Evolutionary conservation across 805 yeast genomes (phyloP).

Genomic region (Jamesozyma hellenica): DNA sequence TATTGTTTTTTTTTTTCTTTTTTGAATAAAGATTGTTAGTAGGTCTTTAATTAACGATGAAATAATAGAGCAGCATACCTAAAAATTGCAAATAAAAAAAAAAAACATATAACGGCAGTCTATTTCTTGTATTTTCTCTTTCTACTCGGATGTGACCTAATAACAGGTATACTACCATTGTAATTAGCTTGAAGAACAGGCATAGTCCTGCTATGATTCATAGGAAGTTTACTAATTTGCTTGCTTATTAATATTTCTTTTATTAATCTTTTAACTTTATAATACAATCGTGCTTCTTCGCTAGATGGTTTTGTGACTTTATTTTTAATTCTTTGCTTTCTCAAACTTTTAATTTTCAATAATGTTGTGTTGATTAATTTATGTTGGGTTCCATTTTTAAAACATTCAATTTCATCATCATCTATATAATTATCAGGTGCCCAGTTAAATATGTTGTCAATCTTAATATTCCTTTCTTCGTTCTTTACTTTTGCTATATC

Average conservation of each 20-base stretch:
- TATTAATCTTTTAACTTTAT: constrained; percentile 37
- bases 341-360: constrained; percentile 39
- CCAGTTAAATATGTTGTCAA: constrained; percentile 42
- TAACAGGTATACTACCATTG: constrained; percentile 69
- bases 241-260: constrained; percentile 34
- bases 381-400: constrained; percentile 33
- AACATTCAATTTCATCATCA: constrained; percentile 43
- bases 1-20: too few species aligned
- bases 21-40: too few species aligned
- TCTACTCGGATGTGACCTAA: constrained; percentile 22
- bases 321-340: constrained; percentile 35
- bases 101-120: too few species aligned
- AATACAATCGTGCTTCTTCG: constrained; percentile 36
- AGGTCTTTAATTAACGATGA: too few species aligned
- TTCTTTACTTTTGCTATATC: background rate
- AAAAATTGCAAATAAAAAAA: too few species aligned
- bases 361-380: constrained; percentile 37
- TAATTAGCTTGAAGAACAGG: constrained; percentile 70
- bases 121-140: constrained; percentile 22
- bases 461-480: constrained; percentile 17
- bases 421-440: constrained; percentile 38
- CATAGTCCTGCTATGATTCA: constrained; percentile 31
- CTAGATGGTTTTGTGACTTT: constrained; percentile 32
- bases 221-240: constrained; percentile 28
- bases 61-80: too few species aligned